phyloP scores from a whole-genome alignment of 306 rosid species.

The Urtica urens region DNA sequence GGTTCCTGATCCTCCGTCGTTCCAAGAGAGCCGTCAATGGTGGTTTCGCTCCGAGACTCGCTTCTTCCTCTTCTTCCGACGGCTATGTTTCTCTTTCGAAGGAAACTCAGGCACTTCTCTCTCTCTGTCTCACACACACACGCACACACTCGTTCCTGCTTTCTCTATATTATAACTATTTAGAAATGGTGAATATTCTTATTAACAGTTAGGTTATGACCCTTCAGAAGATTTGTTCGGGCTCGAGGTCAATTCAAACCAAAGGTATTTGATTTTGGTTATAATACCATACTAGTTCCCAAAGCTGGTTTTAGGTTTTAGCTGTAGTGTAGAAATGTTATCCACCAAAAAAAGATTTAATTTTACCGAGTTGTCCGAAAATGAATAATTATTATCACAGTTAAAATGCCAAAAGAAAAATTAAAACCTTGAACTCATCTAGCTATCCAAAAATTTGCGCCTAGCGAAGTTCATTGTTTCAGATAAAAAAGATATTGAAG shows the following conservation, averaged over 20 bases:
- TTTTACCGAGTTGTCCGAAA: too few species aligned
- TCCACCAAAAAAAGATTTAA: too few species aligned
- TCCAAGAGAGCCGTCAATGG: slow-evolving; percentile 13
- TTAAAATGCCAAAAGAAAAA: too few species aligned
- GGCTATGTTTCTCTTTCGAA: slow-evolving; percentile 40
- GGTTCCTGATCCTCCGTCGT: slow-evolving; percentile 27
- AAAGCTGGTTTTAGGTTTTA: too few species aligned
- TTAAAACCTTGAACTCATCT: too few species aligned
- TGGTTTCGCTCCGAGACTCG: slow-evolving; percentile 19
- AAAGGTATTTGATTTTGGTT: slow-evolving; percentile 37
- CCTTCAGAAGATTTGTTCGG: slow-evolving; percentile 64
- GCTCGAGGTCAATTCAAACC: slow-evolving; percentile 45
- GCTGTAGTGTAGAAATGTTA: too few species aligned
- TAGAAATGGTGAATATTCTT: neutral
- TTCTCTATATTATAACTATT: neutral
- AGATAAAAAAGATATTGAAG: too few species aligned
- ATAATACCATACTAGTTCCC: too few species aligned
- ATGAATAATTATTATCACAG: too few species aligned
- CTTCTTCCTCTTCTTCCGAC: slow-evolving; percentile 35
- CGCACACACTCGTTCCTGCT: neutral
- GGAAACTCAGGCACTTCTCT: slow-evolving; percentile 26
- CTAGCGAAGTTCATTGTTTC: too few species aligned
- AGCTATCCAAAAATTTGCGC: too few species aligned
- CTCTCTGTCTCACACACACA: neutral
- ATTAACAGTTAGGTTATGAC: slow-evolving; percentile 49